These are phyloP conservation scores for Rhynchosporium secalis DNA, from an alignment of 2,329 filamentous ascomycete species.

Conservation along the genomic window DNA sequence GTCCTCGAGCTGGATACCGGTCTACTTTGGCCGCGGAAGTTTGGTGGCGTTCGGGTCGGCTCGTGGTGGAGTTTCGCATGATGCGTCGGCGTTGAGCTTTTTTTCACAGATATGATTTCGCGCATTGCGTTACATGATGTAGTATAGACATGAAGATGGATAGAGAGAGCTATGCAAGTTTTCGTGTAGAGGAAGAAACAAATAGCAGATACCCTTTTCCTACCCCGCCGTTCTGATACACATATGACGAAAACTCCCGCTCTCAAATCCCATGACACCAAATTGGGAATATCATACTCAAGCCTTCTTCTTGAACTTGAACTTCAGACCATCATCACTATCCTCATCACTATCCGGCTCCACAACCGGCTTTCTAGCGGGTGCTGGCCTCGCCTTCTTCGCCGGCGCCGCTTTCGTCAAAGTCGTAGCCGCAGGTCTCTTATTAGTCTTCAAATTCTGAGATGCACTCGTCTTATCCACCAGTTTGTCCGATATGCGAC, in stretches of 20 bases:
- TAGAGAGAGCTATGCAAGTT: conserved; percentile 11
- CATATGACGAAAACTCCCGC: neutral
- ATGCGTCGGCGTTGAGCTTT: conserved; percentile 6
- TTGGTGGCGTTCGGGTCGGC: neutral
- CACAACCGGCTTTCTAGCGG: conserved; percentile 17
- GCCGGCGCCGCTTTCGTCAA: conserved; percentile 30
- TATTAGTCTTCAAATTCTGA: conserved; percentile 22
- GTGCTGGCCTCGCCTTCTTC: conserved; percentile 34
- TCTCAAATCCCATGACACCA: neutral
- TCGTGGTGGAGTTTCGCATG: neutral
- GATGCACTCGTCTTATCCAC: conserved; percentile 21
- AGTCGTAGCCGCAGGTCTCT: conserved; percentile 31
- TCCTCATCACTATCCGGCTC: conserved; percentile 35
- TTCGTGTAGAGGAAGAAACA: conserved; percentile 23
- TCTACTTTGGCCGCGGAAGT: no score
- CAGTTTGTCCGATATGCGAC: conserved; percentile 17
- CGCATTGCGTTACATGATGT: conserved; percentile 5
- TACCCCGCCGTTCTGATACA: neutral
- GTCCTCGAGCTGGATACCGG: no score
- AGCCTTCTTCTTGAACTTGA: conserved; percentile 35
- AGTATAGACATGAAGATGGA: conserved; percentile 7
- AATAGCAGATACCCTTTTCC: conserved; percentile 29
- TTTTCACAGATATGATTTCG: neutral
- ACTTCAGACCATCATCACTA: conserved; percentile 39
- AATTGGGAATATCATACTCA: conserved; percentile 6